Conservation (phyloP, 2,329 filamentous ascomycete species). For the Exophiala mesophila region DNA sequence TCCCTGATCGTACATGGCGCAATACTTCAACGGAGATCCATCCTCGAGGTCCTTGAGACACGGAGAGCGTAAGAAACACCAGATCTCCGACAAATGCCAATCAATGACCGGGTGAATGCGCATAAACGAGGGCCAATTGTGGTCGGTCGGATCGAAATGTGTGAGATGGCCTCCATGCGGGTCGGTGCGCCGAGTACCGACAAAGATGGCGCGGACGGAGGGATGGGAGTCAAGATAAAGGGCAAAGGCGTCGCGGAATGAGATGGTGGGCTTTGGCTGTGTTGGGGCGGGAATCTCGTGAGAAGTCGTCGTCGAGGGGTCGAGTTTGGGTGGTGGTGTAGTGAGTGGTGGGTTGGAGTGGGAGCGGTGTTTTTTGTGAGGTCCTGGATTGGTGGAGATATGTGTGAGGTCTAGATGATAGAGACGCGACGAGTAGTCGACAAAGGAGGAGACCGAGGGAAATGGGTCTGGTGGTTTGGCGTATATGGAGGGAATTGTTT, state of each 20-base stretch:
- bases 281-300: slow-evolving; percentile 5
- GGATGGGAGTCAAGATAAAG: slow-evolving; percentile 58
- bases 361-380: slow-evolving; percentile 17
- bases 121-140: slow-evolving; percentile 88
- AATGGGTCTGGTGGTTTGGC: slow-evolving; percentile 83
- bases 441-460: slow-evolving; percentile 78
- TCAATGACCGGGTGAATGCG: slow-evolving; percentile 92
- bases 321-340: slow-evolving; percentile 2
- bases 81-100: slow-evolving; percentile 94
- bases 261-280: slow-evolving; percentile 25
- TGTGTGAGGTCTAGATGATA: slow-evolving; percentile 74
- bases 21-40: slow-evolving; percentile 62
- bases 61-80: slow-evolving; percentile 64
- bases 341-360: slow-evolving; percentile 20
- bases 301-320: not conserved
- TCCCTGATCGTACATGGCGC: slow-evolving; percentile 77
- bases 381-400: slow-evolving; percentile 59
- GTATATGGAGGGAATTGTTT: slow-evolving; percentile 74
- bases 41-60: slow-evolving; percentile 53
- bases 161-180: slow-evolving; percentile 76
- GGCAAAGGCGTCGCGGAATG: slow-evolving; percentile 74
- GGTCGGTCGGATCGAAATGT: slow-evolving; percentile 82
- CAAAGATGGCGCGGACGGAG: slow-evolving; percentile 70
- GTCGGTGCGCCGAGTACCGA: slow-evolving; percentile 85
- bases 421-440: slow-evolving; percentile 56